Conservation (phyloP, 345 rosid genomes). For the Euphorbia peplus region DNA sequence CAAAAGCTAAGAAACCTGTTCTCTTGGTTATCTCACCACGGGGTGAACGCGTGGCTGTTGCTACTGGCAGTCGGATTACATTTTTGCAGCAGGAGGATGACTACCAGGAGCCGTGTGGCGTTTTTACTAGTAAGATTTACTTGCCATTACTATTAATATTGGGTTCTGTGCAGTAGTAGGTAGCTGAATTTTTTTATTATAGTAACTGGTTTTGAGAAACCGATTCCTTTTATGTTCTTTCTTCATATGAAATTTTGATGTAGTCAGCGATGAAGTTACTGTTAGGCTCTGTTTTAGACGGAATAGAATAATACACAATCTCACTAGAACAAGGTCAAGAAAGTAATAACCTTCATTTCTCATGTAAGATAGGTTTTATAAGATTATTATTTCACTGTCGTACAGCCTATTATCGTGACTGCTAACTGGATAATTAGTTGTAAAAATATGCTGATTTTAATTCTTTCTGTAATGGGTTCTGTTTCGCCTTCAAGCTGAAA, state of each 20-base stretch:
- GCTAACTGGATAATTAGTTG: not conserved
- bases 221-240: not conserved
- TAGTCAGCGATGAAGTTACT: not conserved
- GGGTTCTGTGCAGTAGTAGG: not conserved
- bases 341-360: not conserved
- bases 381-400: not conserved
- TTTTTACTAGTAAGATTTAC: constrained; percentile 51
- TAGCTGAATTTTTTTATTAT: not conserved
- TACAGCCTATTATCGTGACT: not conserved
- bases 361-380: not conserved
- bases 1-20: constrained; percentile 35
- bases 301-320: not conserved
- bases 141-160: not conserved
- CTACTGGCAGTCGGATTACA: constrained; percentile 65
- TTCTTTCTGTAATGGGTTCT: not conserved
- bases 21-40: constrained; percentile 68
- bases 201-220: not conserved
- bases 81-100: constrained; percentile 69
- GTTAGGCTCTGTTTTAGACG: not conserved
- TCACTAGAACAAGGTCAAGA: not conserved
- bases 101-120: constrained; percentile 62
- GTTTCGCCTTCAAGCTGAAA: not conserved
- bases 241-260: not conserved
- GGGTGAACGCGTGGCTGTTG: constrained; percentile 80
- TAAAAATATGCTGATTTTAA: not conserved